Evolutionary conservation across 306 rosid species (phyloP).

Genomic region (Vicia faba): DNA sequence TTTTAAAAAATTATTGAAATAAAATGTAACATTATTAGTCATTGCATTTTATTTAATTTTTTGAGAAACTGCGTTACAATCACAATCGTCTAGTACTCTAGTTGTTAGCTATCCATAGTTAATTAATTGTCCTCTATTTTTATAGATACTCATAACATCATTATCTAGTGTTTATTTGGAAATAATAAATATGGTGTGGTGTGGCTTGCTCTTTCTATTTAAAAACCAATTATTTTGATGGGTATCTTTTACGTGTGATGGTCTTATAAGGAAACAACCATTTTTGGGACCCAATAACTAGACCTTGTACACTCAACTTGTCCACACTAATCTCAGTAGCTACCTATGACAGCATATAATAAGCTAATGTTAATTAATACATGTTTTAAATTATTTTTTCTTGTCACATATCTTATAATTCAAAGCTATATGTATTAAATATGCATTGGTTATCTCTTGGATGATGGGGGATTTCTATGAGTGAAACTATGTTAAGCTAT

Average conservation of each 20-base stretch:
- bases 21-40: neutral
- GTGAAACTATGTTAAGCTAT: neutral
- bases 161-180: conserved; percentile 33
- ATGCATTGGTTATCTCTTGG: neutral
- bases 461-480: neutral
- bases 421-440: neutral
- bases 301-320: neutral
- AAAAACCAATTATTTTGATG: neutral
- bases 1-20: no score
- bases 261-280: conserved; percentile 36
- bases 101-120: conserved; percentile 34
- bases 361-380: neutral
- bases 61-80: conserved; percentile 8
- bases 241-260: conserved; percentile 55
- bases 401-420: no score
- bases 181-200: neutral
- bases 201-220: neutral
- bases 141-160: conserved; percentile 27
- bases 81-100: neutral
- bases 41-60: neutral
- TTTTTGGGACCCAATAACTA: conserved; percentile 43
- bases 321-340: neutral
- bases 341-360: neutral
- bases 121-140: conserved; percentile 9
- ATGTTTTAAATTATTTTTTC: no score